These are phyloP conservation scores for Discostella pseudostelligera DNA, from an alignment of 108 stramenopile species.

Conservation along the genomic window DNA sequence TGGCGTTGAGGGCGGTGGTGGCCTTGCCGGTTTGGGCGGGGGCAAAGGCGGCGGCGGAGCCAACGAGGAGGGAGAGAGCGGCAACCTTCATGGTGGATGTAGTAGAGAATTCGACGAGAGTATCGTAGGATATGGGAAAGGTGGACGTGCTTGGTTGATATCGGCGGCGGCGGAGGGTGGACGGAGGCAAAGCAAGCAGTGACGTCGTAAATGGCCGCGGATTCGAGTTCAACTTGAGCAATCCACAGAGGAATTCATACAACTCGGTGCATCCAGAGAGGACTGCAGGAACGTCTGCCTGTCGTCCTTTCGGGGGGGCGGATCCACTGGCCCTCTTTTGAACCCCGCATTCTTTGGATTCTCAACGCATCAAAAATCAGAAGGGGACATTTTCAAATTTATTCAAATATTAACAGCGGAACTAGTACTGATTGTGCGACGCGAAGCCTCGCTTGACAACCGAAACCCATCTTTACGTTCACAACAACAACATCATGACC, in stretches of 20 bases:
- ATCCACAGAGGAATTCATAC: neutral
- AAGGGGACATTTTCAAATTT: neutral
- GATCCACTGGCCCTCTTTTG: neutral
- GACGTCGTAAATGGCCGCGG: neutral
- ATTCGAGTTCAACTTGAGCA: neutral
- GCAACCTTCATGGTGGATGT: slow-evolving; percentile 61
- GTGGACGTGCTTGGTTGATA: no score
- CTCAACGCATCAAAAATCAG: neutral
- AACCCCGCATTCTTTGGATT: neutral
- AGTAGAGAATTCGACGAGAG: no score
- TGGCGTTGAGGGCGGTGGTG: slow-evolving; percentile 42
- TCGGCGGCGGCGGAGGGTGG: no score
- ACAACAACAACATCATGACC: no score
- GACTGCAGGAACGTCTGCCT: neutral
- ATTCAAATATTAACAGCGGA: no score
- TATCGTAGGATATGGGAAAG: no score
- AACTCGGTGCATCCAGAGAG: neutral
- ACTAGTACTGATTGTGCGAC: neutral
- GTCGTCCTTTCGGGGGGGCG: neutral
- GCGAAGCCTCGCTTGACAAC: neutral
- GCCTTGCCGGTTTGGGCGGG: slow-evolving; percentile 30
- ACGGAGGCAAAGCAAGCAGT: slow-evolving; percentile 3
- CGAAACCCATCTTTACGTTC: no score
- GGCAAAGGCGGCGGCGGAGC: slow-evolving; percentile 65
- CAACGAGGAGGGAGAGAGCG: slow-evolving; percentile 45